Evolutionary conservation across 768 basidiomycete species (phyloP).

Genomic region (Termitomyces sp.): DNA sequence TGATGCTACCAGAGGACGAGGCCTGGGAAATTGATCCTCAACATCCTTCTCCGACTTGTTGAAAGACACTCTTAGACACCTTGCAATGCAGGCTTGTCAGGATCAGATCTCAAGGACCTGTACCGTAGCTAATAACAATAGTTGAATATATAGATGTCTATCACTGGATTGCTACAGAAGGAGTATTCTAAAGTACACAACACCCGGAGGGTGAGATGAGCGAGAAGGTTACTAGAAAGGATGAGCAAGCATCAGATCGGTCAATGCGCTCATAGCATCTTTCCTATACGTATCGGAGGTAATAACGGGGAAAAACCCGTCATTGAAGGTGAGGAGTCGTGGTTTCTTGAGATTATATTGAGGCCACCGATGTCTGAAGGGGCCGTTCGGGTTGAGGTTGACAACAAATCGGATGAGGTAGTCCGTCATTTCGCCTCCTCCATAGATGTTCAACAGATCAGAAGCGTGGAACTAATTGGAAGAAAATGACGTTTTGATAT

Average conservation of each 20-base stretch:
- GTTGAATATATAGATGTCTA: too few relatives aligned
- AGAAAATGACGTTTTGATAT: background rate
- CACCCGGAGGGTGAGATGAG: slow-evolving; percentile 4
- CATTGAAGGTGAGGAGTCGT: slow-evolving; percentile 37
- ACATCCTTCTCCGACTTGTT: too few relatives aligned
- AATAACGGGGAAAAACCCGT: slow-evolving; percentile 30
- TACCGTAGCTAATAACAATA: slow-evolving; percentile 66
- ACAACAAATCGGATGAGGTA: slow-evolving; percentile 42
- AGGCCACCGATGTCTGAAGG: slow-evolving; percentile 38
- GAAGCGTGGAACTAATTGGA: slow-evolving; percentile 34
- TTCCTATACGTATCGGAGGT: slow-evolving; percentile 41
- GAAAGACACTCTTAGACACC: slow-evolving; percentile 74
- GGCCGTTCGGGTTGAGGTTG: slow-evolving; percentile 42
- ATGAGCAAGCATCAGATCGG: slow-evolving; percentile 27
- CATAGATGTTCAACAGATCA: slow-evolving; percentile 40
- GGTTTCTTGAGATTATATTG: slow-evolving; percentile 32
- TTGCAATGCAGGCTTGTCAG: slow-evolving; percentile 84
- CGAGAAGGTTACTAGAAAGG: slow-evolving; percentile 19
- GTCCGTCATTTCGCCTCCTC: slow-evolving; percentile 38
- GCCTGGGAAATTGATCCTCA: too few relatives aligned
- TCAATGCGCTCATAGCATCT: slow-evolving; percentile 33
- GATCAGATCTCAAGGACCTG: slow-evolving; percentile 88
- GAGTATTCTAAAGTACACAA: too few relatives aligned
- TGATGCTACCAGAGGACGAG: background rate
- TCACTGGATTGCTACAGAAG: background rate